phyloP scores from a whole-genome alignment of 1,139 yeast genomes.

The Candida freyschussii region DNA sequence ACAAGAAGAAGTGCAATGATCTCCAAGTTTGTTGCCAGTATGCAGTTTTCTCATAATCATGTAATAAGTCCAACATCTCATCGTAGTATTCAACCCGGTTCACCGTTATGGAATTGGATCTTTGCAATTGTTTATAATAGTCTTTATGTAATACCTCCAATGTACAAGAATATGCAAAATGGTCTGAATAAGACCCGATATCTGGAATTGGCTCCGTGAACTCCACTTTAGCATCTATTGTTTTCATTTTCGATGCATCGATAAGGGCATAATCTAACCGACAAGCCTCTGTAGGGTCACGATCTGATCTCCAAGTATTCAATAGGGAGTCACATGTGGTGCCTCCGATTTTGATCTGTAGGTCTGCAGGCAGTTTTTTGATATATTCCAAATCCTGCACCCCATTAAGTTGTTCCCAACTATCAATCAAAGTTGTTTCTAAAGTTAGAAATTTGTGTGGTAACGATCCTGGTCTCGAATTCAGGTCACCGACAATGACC shows the following conservation, averaged over 20 bases:
- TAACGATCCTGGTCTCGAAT: conserved; percentile 80
- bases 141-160: conserved; percentile 29
- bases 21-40: conserved; percentile 64
- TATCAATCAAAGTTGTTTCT: conserved; percentile 69
- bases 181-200: conserved; percentile 80
- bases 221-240: conserved; percentile 58
- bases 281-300: conserved; percentile 71
- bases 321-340: conserved; percentile 84
- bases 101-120: conserved; percentile 3
- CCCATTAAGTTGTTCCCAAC: conserved; percentile 74
- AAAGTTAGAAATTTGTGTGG: conserved; percentile 71
- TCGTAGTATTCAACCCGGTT: conserved; percentile 36
- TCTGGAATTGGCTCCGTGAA: conserved; percentile 66
- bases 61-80: conserved; percentile 53
- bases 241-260: conserved; percentile 49
- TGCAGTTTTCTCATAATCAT: conserved; percentile 50
- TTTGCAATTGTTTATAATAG: background rate
- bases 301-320: conserved; percentile 76
- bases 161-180: conserved; percentile 78
- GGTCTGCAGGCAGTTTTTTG: conserved; percentile 50
- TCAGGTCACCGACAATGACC: conserved; percentile 88
- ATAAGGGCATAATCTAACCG: conserved; percentile 86
- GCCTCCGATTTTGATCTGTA: conserved; percentile 72
- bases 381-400: conserved; percentile 37
- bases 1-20: conserved; percentile 53